These are phyloP conservation scores for Leishmania braziliensis DNA, from an alignment of 208 protist species.

Conservation along the genomic window DNA sequence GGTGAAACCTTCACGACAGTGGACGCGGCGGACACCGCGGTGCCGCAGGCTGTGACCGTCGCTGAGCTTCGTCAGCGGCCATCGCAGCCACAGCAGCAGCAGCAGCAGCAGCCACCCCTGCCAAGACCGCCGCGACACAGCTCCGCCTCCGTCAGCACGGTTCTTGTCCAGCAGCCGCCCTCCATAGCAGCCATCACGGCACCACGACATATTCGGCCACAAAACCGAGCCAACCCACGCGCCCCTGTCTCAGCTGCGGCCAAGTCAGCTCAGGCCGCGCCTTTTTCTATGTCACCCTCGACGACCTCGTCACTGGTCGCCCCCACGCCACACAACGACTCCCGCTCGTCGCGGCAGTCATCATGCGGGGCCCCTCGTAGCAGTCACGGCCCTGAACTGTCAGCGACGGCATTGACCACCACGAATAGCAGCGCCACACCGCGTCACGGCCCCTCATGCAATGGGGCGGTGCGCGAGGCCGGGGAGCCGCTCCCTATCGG, in stretches of 20 bases:
- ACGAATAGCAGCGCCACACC: slow-evolving; percentile 5
- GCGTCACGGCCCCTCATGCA: slow-evolving; percentile 11
- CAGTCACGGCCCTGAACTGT: not conserved
- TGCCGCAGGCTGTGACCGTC: not conserved
- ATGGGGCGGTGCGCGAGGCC: slow-evolving; percentile 7
- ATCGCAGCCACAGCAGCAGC: not conserved
- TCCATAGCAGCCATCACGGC: not conserved
- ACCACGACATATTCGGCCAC: not conserved
- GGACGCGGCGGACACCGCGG: not conserved
- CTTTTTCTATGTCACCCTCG: not conserved
- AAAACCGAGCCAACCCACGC: not conserved
- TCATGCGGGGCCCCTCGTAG: not conserved
- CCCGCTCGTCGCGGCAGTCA: not conserved
- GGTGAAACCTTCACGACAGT: slow-evolving; percentile 5
- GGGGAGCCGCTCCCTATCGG: not conserved
- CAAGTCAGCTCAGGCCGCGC: not conserved
- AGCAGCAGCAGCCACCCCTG: not conserved
- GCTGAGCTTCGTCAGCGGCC: not conserved
- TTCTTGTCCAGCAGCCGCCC: not conserved
- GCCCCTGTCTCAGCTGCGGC: not conserved
- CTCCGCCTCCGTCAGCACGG: not conserved
- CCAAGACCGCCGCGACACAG: not conserved
- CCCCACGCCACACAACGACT: not conserved
- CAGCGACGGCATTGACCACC: not conserved
- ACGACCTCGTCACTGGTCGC: not conserved